Base-by-base conservation (phyloP, 1,284 basidiomycete genomes). In the Melanopsichium pennsylvanicum region DNA sequence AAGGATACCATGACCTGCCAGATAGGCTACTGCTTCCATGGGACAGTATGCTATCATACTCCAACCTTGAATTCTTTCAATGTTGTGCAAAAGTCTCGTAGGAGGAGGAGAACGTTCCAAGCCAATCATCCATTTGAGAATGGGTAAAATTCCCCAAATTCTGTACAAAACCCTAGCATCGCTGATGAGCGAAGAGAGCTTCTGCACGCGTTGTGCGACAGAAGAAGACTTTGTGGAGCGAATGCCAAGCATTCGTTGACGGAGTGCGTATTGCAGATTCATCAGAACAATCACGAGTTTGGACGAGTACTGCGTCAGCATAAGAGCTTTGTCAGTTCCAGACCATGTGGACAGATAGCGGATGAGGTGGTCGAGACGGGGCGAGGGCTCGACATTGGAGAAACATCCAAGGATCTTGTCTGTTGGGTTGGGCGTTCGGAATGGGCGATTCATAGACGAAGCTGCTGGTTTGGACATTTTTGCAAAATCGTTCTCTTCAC, bases 131-230 rank as follows among this genome's bases (percentile, higher is more conserved):
- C 78, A 81, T 59, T 81, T 69, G 44, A 79, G 19, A 46, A 81
- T 81, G 31, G 78, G 76, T 38, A 81, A 54, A n/a, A 80, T 56
- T n/a, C 75, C 76, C 77, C 78, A 79, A 46, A 81, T 81, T 22
- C 79, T 63, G 59, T 61, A 79, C 7, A 81, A 67, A 25, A 70
- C 47, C 12, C 79, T 54, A 4, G 76, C 79, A 50, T 81, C 75
- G 46, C 70, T 66, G 34, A 75, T 58, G 26, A 80, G 62, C 25
- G 63, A 46, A 31, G 50, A 50, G 15, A 80, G 67, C 34, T 64
- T 70, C 26, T 60, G 48, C 8, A 80, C 18, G 4, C 69, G 43
- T 40, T 63, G 50, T 0, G 71, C 74, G 12, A 62, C 61, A 11
- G 49, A 59, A 3, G 70, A 64, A 12, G 71, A 44, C 26, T 70